These are phyloP conservation scores for Aspergillus hiratsukae DNA, from an alignment of 2,329 filamentous ascomycete species.

Conservation along the genomic window DNA sequence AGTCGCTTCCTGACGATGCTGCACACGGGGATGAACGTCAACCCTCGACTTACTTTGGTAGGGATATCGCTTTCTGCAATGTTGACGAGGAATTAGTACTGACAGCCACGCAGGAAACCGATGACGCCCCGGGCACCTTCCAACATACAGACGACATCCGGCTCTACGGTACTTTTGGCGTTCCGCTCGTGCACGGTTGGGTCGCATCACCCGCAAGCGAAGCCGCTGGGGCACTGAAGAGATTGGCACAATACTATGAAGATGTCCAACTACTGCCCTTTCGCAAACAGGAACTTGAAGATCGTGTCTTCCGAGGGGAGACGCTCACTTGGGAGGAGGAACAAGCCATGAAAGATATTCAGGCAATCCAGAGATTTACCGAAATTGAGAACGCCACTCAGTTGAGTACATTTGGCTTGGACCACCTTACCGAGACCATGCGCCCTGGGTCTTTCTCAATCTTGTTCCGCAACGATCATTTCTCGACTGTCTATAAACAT, in stretches of 20 bases:
- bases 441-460: constrained; percentile 79
- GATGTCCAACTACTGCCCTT: constrained; percentile 88
- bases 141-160: constrained; percentile 82
- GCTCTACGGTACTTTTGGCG: constrained; percentile 83
- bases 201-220: constrained; percentile 63
- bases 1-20: constrained; percentile 83
- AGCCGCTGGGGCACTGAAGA: constrained; percentile 64
- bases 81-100: constrained; percentile 36
- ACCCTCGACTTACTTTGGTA: constrained; percentile 74
- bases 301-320: constrained; percentile 63
- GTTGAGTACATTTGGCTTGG: constrained; percentile 74
- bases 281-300: constrained; percentile 80
- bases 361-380: constrained; percentile 80
- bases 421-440: constrained; percentile 66
- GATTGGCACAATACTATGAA: constrained; percentile 80
- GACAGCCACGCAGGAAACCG: constrained; percentile 24
- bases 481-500: constrained; percentile 88
- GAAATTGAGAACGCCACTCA: constrained; percentile 71
- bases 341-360: constrained; percentile 73
- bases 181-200: constrained; percentile 93
- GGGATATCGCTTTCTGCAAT: background rate
- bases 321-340: constrained; percentile 67
- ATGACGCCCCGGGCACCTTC: constrained; percentile 63
- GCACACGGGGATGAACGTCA: constrained; percentile 97
- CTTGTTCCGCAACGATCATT: constrained; percentile 94